Conservation (phyloP, 2,329 filamentous ascomycete species). For the Pseudocercospora cruenta region DNA sequence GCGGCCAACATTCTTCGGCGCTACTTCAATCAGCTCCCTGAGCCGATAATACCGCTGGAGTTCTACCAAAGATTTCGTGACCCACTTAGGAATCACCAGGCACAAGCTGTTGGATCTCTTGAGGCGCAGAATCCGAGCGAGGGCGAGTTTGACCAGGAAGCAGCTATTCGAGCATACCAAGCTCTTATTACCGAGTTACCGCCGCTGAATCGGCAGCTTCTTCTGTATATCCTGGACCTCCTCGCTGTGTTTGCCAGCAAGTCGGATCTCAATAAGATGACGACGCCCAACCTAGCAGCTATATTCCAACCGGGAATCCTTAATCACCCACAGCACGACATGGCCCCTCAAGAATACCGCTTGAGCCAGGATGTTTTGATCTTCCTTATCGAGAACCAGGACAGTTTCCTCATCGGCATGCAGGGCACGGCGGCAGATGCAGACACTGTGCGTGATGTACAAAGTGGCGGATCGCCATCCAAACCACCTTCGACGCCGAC, state of each 20-base stretch:
- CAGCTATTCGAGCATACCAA: slow-evolving; percentile 83
- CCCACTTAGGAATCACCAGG: slow-evolving; percentile 72
- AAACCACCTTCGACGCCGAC: slow-evolving; percentile 51
- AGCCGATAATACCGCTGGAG: slow-evolving; percentile 92
- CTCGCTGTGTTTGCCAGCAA: slow-evolving; percentile 97
- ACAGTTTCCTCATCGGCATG: slow-evolving; percentile 98
- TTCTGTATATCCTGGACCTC: slow-evolving; percentile 93
- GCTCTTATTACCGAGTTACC: slow-evolving; percentile 89
- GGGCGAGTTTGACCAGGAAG: slow-evolving; percentile 72
- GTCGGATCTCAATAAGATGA: slow-evolving; percentile 96
- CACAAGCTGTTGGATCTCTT: slow-evolving; percentile 69
- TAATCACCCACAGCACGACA: slow-evolving; percentile 90
- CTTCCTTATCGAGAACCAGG: slow-evolving; percentile 97
- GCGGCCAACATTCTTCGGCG: slow-evolving; percentile 93
- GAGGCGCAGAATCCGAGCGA: slow-evolving; percentile 68
- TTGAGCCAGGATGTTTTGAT: slow-evolving; percentile 96
- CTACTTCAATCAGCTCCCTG: slow-evolving; percentile 93
- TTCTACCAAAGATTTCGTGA: slow-evolving; percentile 90
- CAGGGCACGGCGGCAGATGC: slow-evolving; percentile 97
- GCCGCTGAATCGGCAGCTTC: slow-evolving; percentile 86
- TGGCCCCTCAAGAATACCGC: slow-evolving; percentile 91
- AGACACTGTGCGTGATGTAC: slow-evolving; percentile 67
- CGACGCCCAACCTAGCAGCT: slow-evolving; percentile 86
- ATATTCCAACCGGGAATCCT: slow-evolving; percentile 98
- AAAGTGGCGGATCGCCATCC: slow-evolving; percentile 65